Evolutionary conservation across 495 filamentous ascomycete species (phyloP), one percentile per base, ranked within the genome.

Genomic region (Penicillium fimorum): DNA sequence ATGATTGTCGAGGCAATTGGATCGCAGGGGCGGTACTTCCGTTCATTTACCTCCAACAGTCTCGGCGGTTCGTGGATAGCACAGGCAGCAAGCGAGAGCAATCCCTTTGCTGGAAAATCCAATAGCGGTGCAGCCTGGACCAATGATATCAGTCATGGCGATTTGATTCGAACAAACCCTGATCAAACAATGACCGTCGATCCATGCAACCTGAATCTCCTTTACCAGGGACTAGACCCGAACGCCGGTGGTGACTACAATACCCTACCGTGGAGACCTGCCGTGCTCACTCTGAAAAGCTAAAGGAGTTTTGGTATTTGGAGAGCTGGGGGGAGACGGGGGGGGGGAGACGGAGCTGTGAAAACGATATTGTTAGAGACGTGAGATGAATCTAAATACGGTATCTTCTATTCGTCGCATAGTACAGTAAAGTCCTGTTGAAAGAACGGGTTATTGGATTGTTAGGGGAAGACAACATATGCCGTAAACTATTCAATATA

Each of bases 1-100:
- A 86, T 88, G 82, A 79, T 88, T 37, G 79, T 87, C 57, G 85
- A 88, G 66, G 67, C 78, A 0, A 83, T 84, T 40, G 83, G 83
- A 5, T 17, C 72, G 0, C 60, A 76, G 17, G 84, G 84, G 1
- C 78, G 84, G 5, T 87, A 82, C 56, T 87, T 87, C 80, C 82
- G 84, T 33, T 85, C 83, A 0, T 86, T 79, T 68, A 86, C 82
- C 3, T 75, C 84, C 20, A 71, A 56, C 33, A 79, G 71, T 48
- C 76, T 86, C 1, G 58, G 60, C 47, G 84, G 84, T 0, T 35
- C 68, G 18, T 87, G 84, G 84, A 81, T 79, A 0, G 52, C 72
- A 8, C 78, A 83, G 60, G 77, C 83, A 3, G 65, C 66, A 1
- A 76, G 45, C 24, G 83, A 86, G 70, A 74, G 61, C 59, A 50